Base-by-base conservation (phyloP, 1,284 basidiomycete species). In the Trichosporon ovoides region DNA sequence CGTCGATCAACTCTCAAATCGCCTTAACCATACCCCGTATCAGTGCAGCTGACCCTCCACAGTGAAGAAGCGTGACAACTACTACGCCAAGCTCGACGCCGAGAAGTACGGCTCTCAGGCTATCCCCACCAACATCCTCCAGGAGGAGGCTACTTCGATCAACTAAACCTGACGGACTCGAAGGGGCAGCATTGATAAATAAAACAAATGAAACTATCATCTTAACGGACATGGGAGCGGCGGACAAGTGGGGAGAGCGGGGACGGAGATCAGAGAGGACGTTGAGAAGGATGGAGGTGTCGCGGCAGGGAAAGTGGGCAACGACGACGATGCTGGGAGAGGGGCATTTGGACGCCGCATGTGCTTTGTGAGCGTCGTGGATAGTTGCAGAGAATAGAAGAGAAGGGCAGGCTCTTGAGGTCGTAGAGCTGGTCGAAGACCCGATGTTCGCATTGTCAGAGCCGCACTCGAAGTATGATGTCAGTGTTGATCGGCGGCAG, bases 41-140 rank as follows among this genome's bases (percentile, higher is more conserved):
- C 19, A n/a, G n/a, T n/a, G n/a, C 24, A 2, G 50, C 59, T 60
- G 16, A 60, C 59, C 35, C 50, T 11, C 24, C 50, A 10, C 58
- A 63, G 61, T 60, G 56, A 57, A 63, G 56, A 60, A 60, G 58
- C 61, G 61, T 52, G 61, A 63, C 58, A 53, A 37, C 56, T 63
- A 53, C 61, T 63, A 63, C 61, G 34, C 52, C 61, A 60, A 60
- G 58, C 56, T 58, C 58, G 61, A 63, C 51, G 58, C 58, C 54
- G 19, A 52, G 49, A 59, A 62, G 58, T 13, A 35, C 33, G 50
- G 33, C 31, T 52, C 52, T 43, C 38, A 51, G 31, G 22, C 52
- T 28, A 35, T 28, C 51, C 51, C 51, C 51, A 38, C 34, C 36
- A 33, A 33, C 43, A 48, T 48, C 43, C 51, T 52, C 51, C 35